Evolutionary conservation across 345 rosid genomes (phyloP).

Genomic region (Microthlaspi erraticum): DNA sequence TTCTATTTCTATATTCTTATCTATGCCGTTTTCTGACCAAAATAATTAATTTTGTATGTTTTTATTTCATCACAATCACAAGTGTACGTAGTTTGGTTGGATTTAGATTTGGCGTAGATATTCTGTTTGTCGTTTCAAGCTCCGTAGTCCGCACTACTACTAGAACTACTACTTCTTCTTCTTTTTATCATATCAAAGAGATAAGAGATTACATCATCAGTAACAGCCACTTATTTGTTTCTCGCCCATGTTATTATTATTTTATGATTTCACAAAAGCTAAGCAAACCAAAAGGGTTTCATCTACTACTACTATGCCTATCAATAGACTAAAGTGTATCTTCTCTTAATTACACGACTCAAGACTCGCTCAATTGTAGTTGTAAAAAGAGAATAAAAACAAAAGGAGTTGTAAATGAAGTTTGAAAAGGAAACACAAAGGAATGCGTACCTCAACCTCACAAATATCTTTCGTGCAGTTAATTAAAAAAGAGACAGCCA

Average conservation of each 20-base stretch:
- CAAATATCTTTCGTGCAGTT: constrained; percentile 29
- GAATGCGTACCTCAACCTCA: constrained; percentile 33
- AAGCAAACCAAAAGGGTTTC: constrained; percentile 5
- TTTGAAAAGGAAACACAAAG: constrained; percentile 32
- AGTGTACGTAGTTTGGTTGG: constrained; percentile 27
- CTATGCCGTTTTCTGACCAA: neutral
- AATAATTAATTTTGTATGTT: neutral
- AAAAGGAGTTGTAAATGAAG: constrained; percentile 29
- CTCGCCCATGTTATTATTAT: neutral
- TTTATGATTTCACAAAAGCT: constrained; percentile 4
- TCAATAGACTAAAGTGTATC: constrained; percentile 9
- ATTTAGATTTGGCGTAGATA: constrained; percentile 19
- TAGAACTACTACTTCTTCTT: neutral
- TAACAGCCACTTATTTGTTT: constrained; percentile 18
- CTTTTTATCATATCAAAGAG: constrained; percentile 15
- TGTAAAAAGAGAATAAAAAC: no score
- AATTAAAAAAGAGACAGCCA: constrained; percentile 37
- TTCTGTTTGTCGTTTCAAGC: constrained; percentile 31
- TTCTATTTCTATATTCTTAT: neutral
- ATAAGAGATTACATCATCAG: constrained; percentile 31
- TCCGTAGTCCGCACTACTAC: no score
- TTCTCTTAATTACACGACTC: constrained; percentile 12
- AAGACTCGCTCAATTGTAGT: constrained; percentile 5
- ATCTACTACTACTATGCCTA: constrained; percentile 14
- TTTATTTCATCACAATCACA: neutral